phyloP scores from a whole-genome alignment of 805 yeast genomes.

The Wickerhamomyces silvicola region DNA sequence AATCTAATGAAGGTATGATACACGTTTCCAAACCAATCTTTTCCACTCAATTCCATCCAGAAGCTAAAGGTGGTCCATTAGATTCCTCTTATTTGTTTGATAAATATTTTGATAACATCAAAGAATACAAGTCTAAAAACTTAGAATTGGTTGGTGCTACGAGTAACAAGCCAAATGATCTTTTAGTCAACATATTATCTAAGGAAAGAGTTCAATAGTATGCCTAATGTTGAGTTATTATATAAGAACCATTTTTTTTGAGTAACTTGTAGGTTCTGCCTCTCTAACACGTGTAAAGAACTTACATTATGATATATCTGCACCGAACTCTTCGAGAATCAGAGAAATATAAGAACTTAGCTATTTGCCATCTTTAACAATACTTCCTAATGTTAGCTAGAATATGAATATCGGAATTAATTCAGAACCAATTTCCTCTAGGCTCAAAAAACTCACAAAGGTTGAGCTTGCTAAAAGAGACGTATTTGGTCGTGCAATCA shows the following conservation, averaged over 20 bases:
- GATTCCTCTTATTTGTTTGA: constrained; percentile 91
- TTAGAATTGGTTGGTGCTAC: constrained; percentile 35
- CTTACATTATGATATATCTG: no score
- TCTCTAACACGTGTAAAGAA: no score
- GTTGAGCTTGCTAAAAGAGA: constrained; percentile 46
- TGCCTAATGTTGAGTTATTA: neutral
- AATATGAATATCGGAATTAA: constrained; percentile 2
- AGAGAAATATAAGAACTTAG: no score
- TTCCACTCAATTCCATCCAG: constrained; percentile 98
- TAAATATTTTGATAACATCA: constrained; percentile 71
- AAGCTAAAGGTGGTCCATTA: constrained; percentile 98
- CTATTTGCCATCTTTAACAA: constrained; percentile 1
- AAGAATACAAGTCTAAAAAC: constrained; percentile 42
- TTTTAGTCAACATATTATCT: constrained; percentile 57
- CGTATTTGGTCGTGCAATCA: constrained; percentile 59
- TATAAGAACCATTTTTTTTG: no score
- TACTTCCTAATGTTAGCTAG: neutral
- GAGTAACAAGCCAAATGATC: constrained; percentile 35
- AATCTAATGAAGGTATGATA: constrained; percentile 96
- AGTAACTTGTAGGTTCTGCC: neutral
- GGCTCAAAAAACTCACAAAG: constrained; percentile 25
- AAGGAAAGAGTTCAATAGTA: constrained; percentile 51
- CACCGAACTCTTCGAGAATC: no score
- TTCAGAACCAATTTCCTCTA: constrained; percentile 5
- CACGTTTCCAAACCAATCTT: constrained; percentile 84